Evolutionary conservation across 768 basidiomycete species (phyloP), one percentile per base, ranked within the genome.

Genomic region (Lentinula guzmanii): DNA sequence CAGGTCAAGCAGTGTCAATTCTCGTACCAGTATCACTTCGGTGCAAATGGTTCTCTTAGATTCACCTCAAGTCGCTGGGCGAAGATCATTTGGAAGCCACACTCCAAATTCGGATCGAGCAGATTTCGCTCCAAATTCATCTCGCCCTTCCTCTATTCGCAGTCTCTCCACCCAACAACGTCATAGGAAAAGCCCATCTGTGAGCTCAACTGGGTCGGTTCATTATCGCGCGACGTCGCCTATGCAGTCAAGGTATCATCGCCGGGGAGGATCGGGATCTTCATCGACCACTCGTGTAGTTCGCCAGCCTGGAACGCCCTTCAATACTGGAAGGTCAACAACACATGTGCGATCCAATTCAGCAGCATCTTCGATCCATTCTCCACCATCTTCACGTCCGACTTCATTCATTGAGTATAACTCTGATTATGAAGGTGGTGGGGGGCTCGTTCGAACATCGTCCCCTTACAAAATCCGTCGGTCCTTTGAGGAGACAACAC

Each of bases 1-100:
- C 52, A 85, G 95, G 31, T 95, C 93, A 13, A 95, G 92, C 70
- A 94, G 92, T 61, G 90, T 95, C 64, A 95, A 94, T 69, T 97
- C 95, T 5, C 78, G 93, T 43, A 83, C 82, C 0, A 82, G 81
- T n/a, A 76, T 76, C 18, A 71, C 80, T 24, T 81, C 80, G 13
- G 74, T 77, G 24, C 82, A 83, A 61, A 74, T 82, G 71, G 63
- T 80, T 10, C 65, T 81, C n/a, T 68, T 90, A 41, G 89, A 87
- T 60, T 86, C 85, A 8, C 82, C 84, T 3, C 73, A 73, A 43
- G 75, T 85, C 13, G 82, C 86, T 4, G 82, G 85, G 9, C 82
- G 91, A 18, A 81, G 85, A 10, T 92, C 91, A 3, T 82, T 88
- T 61, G 90, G 90, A 1, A 87, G 80, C 65, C 89, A 89, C 59